Evolutionary conservation across 148 eudicot species (phyloP), one percentile per base, ranked within the genome.

Genomic region (Bassia scoparia): DNA sequence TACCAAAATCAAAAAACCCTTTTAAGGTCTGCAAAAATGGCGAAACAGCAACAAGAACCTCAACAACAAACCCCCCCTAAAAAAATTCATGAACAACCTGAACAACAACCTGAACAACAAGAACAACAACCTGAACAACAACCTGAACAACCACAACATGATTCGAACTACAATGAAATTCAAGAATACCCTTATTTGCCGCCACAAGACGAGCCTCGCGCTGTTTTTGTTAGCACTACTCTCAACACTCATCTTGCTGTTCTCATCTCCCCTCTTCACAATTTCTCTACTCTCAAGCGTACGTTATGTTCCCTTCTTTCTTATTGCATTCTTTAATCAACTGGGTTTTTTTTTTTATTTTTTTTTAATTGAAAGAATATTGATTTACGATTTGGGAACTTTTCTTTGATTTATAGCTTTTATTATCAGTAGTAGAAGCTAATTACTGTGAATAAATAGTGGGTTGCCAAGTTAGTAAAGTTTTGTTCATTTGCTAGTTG

Each of bases 211-310:
- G 54, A 77, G 0, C 41, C 56, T 0, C 70, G 74, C 18, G 77
- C 90, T 27, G 83, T 92, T 23, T 88, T 82, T 75, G 67, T 92
- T 48, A 90, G 88, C 70, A 92, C 98, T 23, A 87, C 27, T 74
- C 80, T 92, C 61, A 76, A 83, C 66, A 93, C 98, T 49, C 91
- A 84, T 72, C 50, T 92, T 20, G 85, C 74, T 17, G 27, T 83
- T 52, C 69, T 82, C 30, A 81, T 80, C 50, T 82, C 90, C 33
- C 71, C 66, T 55, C 48, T 68, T 53, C 88, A 82, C 27, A 76
- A 89, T 12, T 77, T 86, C 26, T 68, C 76, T 3, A 68, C 77
- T 43, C 80, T 93, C 81, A 88, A 86, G 80, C 69, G 96, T 89
- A 67, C 10, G 54, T 31, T 37, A 15, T 41, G 26, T 67, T 20